Evolutionary conservation across 106 monocot genomes (phyloP).

Genomic region (Narthecium ossifragum): DNA sequence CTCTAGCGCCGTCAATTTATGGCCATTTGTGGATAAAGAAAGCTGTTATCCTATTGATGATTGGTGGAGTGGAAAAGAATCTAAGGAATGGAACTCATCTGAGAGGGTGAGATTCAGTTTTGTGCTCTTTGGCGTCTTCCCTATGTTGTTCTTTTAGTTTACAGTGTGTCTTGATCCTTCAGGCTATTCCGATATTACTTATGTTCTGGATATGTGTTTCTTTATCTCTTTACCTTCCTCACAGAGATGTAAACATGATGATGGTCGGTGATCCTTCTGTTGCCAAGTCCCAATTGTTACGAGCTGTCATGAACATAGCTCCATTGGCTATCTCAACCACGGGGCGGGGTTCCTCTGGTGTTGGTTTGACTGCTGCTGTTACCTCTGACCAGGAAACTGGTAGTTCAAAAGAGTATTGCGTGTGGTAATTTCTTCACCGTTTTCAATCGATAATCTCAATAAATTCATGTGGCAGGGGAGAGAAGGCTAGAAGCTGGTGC

Average conservation of each 20-base stretch:
- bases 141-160: not conserved
- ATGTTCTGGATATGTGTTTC: not conserved
- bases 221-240: not conserved
- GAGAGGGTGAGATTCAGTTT: constrained; percentile 60
- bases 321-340: constrained; percentile 99
- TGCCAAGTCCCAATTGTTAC: constrained; percentile 91
- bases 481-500: constrained; percentile 99
- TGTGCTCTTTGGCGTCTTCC: not conserved
- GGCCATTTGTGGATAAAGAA: constrained; percentile 99
- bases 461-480: constrained; percentile 54
- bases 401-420: constrained; percentile 13
- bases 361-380: constrained; percentile 98
- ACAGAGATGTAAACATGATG: constrained; percentile 99
- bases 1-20: constrained; percentile 95
- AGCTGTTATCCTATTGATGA: constrained; percentile 92
- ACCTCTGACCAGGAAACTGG: constrained; percentile 99
- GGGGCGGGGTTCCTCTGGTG: constrained; percentile 97
- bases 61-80: constrained; percentile 98
- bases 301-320: constrained; percentile 94
- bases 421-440: not conserved
- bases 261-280: constrained; percentile 99
- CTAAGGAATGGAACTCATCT: constrained; percentile 96
- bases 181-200: not conserved
- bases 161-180: not conserved
- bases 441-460: constrained; percentile 2